phyloP scores from a whole-genome alignment of 192 early-diverging fungal species.

The Coemansia sp. region DNA sequence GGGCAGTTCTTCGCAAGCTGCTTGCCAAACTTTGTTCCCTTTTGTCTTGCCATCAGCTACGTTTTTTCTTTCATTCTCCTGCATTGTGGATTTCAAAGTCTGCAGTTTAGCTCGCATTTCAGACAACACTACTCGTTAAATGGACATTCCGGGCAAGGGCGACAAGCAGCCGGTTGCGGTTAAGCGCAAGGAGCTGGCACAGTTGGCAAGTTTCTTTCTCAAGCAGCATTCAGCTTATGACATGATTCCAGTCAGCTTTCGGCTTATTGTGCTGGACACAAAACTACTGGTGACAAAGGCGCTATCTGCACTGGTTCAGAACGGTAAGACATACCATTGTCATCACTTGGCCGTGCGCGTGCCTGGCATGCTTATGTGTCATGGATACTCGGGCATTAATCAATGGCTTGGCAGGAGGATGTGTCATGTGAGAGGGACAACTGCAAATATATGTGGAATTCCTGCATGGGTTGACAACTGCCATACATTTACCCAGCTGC shows the following conservation, averaged over 20 bases:
- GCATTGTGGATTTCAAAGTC: constrained; percentile 5
- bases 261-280: constrained; percentile 90
- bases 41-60: background rate
- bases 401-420: background rate
- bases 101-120: constrained; percentile 2
- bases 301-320: constrained; percentile 86
- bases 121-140: constrained; percentile 1
- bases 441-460: constrained; percentile 2
- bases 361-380: background rate
- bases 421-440: background rate
- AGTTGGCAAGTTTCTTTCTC: constrained; percentile 61
- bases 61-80: constrained; percentile 6
- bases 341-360: background rate
- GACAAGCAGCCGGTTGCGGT: constrained; percentile 17
- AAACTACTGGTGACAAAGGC: constrained; percentile 90
- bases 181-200: constrained; percentile 52
- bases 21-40: background rate
- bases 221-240: constrained; percentile 89
- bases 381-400: background rate
- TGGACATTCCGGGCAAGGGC: constrained; percentile 39
- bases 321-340: constrained; percentile 64
- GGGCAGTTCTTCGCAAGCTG: background rate
- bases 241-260: constrained; percentile 84
- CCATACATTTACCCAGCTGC: background rate
- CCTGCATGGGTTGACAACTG: background rate